phyloP scores from a whole-genome alignment of 495 filamentous ascomycete species.

The Aspergillus saccharolyticus region DNA sequence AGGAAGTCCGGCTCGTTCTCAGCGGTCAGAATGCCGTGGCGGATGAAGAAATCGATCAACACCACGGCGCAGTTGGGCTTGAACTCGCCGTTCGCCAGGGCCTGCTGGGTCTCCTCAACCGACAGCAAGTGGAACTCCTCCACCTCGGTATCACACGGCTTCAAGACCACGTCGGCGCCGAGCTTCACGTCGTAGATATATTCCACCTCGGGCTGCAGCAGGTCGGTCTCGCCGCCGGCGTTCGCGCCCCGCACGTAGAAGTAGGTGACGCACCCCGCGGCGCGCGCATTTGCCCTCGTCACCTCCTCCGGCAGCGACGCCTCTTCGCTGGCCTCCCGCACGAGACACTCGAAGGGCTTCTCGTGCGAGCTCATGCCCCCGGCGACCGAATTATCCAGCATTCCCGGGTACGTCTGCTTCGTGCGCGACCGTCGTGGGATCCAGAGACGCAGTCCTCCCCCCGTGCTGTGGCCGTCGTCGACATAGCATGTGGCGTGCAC shows the following conservation, averaged over 20 bases:
- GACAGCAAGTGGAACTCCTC: slow-evolving; percentile 74
- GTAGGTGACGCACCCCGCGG: slow-evolving; percentile 74
- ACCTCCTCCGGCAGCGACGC: slow-evolving; percentile 72
- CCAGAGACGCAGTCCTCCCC: slow-evolving; percentile 80
- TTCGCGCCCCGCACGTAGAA: slow-evolving; percentile 71
- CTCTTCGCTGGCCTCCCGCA: slow-evolving; percentile 86
- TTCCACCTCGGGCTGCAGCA: slow-evolving; percentile 87
- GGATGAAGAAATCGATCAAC: slow-evolving; percentile 83
- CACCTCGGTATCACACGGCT: slow-evolving; percentile 82
- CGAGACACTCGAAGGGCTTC: slow-evolving; percentile 66
- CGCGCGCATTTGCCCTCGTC: slow-evolving; percentile 52
- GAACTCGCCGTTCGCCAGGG: slow-evolving; percentile 67
- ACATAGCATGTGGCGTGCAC: slow-evolving; percentile 83
- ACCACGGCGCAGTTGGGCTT: slow-evolving; percentile 92
- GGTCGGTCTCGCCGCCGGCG: slow-evolving; percentile 79
- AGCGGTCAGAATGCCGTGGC: slow-evolving; percentile 73
- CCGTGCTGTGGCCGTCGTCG: slow-evolving; percentile 16
- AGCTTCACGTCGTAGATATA: slow-evolving; percentile 90
- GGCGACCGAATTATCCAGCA: slow-evolving; percentile 93
- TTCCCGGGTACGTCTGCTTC: slow-evolving; percentile 80
- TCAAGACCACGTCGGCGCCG: slow-evolving; percentile 57
- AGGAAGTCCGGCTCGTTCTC: slow-evolving; percentile 81
- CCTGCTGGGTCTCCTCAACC: slow-evolving; percentile 67
- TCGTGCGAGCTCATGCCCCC: slow-evolving; percentile 83
- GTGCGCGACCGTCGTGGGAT: slow-evolving; percentile 66